Base-by-base conservation (phyloP, 306 rosid genomes). In the Acacia confusa region DNA sequence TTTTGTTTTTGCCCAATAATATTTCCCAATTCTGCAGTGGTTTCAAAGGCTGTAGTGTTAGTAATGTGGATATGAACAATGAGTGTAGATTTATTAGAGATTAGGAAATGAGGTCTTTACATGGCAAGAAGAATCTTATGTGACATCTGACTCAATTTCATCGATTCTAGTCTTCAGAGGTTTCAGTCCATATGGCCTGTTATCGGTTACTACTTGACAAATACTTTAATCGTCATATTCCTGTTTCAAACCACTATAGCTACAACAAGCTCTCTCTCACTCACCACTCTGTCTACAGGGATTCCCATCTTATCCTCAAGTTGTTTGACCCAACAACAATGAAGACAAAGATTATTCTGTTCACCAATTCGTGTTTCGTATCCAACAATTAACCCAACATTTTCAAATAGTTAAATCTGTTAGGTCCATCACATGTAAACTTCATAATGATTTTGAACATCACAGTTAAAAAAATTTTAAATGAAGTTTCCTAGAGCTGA, bases 21-120 rank as follows among this genome's bases (percentile, higher is more conserved):
- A 47, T 52, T 52, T 52, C 19, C 24, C 20, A 52, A 20, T 55
- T n/a, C 17, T 71, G 4, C 27, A 52, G 27, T 32, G 40, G 66
- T 78, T 63, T 50, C 74, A 19, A 38, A 20, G 67, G 20, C 38
- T 24, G 27, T 63, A 40, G 36, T 77, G 77, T 17, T 68, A 27
- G 60, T 81, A 68, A 78, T 66, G 81, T 14, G 68, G 71, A 45
- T 72, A 9, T 19, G 78, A 61, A 65, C 47, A 70, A 40, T 75
- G 79, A 79, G 77, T 30, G 65, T 14, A 22, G 53, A 24, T 22
- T 11, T 43, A 12, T 43, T 5, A n/a, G 55, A 70, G 53, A 70
- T 36, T 69, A 0, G 52, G 47, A 40, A 44, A 19, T n/a, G 27
- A 20, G 61, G 27, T 27, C 60, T 55, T 6, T 6, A 8, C 27